Evolutionary conservation across 257 asterid species (phyloP).

Genomic region (Solanum ossicruentum): DNA sequence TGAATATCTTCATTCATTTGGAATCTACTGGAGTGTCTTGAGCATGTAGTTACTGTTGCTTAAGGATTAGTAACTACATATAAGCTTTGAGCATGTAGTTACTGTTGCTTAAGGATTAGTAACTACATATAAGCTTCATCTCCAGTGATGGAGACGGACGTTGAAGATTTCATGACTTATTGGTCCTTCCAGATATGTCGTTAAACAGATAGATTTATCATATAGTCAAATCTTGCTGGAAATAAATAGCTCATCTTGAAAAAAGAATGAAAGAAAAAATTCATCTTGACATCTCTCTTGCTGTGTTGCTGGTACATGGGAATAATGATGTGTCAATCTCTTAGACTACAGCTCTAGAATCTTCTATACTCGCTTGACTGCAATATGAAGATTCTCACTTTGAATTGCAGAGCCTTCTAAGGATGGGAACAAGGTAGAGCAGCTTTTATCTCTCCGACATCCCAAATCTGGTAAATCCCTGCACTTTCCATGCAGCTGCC

Average conservation of each 20-base stretch:
- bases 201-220: not conserved
- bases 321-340: not conserved
- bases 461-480: slow-evolving; percentile 68
- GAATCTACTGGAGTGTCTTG: not conserved
- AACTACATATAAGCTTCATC: not conserved
- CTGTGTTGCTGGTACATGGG: not conserved
- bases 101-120: not conserved
- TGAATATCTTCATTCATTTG: not conserved
- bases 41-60: not conserved
- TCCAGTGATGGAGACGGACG: not conserved
- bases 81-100: not conserved
- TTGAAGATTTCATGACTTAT: not conserved
- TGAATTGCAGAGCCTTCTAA: slow-evolving; percentile 41
- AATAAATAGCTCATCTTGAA: not conserved
- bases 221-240: not conserved
- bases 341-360: not conserved
- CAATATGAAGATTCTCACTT: not conserved
- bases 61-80: not conserved
- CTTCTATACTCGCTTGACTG: not conserved
- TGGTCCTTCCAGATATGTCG: not conserved
- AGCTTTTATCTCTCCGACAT: slow-evolving; percentile 56
- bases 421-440: slow-evolving; percentile 27
- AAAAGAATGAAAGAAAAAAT: not conserved
- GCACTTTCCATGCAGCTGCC: not conserved
- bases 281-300: not conserved